Percentiles rank a stretch among this genome's conserved stretches.
Evolutionary conservation across 2,329 filamentous ascomycete genomes (phyloP).

Genomic region (Trematosphaeria pertusa): DNA sequence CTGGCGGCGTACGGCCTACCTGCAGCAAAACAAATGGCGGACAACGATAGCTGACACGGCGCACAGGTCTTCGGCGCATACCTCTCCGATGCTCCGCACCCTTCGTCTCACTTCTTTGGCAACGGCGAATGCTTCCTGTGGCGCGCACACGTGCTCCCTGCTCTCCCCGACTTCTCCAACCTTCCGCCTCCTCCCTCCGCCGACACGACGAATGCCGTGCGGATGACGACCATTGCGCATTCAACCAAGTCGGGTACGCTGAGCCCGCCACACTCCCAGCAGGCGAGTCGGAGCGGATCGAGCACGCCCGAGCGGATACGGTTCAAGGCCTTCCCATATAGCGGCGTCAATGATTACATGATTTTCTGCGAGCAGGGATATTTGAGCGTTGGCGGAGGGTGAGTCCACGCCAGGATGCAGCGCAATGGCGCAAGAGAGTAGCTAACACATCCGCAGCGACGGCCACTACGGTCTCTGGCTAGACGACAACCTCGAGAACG

Average conservation of each 20-base stretch:
- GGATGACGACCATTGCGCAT: constrained; percentile 65
- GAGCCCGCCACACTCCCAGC: constrained; percentile 36
- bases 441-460: constrained; percentile 57
- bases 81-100: constrained; percentile 85
- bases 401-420: too few relatives aligned
- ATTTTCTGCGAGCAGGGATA: constrained; percentile 90
- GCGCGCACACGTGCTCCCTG: constrained; percentile 72
- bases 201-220: constrained; percentile 67
- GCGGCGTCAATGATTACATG: constrained; percentile 94
- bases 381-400: constrained; percentile 83
- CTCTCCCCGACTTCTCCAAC: constrained; percentile 56
- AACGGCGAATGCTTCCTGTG: constrained; percentile 96
- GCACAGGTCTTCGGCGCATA: constrained; percentile 83
- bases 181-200: constrained; percentile 74
- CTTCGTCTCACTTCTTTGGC: constrained; percentile 85
- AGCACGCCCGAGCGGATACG: constrained; percentile 77
- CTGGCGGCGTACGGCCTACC: constrained; percentile 69
- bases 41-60: constrained; percentile 8
- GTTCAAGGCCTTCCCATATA: constrained; percentile 97
- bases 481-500: constrained; percentile 81
- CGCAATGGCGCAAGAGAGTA: too few relatives aligned
- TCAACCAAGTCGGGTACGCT: constrained; percentile 27
- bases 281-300: constrained; percentile 52
- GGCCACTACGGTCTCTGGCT: constrained; percentile 95
- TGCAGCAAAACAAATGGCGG: neutral